These are phyloP conservation scores for Nissolia schottii DNA, from an alignment of 306 rosid species.

Conservation along the genomic window DNA sequence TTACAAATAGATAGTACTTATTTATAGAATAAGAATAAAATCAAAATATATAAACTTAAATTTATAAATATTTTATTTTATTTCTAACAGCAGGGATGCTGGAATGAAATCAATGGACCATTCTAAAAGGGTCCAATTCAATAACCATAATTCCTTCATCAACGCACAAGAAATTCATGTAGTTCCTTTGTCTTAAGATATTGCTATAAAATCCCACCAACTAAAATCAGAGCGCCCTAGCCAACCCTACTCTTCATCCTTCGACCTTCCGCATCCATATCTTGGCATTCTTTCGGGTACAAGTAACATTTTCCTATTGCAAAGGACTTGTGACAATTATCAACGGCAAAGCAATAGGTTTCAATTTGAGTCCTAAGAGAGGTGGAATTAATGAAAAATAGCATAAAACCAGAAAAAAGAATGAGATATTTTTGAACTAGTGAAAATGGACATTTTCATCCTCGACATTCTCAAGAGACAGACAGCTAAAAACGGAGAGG, in stretches of 20 bases:
- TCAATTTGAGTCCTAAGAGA: not conserved
- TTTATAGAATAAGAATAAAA: too few relatives aligned
- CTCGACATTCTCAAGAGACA: not conserved
- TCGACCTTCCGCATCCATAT: not conserved
- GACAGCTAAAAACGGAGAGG: not conserved
- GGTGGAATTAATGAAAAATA: not conserved
- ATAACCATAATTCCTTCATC: not conserved
- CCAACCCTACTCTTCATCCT: too few relatives aligned
- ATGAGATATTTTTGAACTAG: not conserved
- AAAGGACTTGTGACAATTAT: not conserved
- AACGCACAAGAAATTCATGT: not conserved
- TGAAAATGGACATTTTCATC: not conserved
- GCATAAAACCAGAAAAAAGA: not conserved
- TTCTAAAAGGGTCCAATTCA: not conserved
- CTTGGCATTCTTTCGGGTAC: too few relatives aligned
- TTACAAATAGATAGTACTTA: too few relatives aligned
- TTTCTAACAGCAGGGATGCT: too few relatives aligned
- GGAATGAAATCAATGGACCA: not conserved
- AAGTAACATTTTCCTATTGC: not conserved
- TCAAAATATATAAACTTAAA: too few relatives aligned
- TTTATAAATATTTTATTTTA: too few relatives aligned
- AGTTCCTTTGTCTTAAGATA: not conserved
- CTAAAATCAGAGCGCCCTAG: not conserved
- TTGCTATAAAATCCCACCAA: not conserved
- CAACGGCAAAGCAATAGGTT: not conserved